Evolutionary conservation across 306 rosid genomes (phyloP).

Genomic region (Ceratonia siliqua): DNA sequence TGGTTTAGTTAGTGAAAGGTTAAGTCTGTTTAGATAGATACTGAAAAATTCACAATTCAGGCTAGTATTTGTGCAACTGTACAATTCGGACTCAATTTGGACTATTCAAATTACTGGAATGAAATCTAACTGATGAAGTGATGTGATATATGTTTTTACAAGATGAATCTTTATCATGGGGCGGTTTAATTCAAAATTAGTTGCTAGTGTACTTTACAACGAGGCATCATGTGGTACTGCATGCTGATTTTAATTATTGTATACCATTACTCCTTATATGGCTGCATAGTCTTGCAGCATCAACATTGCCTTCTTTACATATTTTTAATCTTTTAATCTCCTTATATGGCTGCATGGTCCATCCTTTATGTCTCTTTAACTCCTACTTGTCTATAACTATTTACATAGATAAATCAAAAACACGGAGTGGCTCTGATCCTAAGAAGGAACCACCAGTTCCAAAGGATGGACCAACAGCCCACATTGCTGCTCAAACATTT

Average conservation of each 20-base stretch:
- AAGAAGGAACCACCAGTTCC: slow-evolving; percentile 62
- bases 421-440: slow-evolving; percentile 51
- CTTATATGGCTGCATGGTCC: background rate
- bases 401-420: slow-evolving; percentile 55
- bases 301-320: background rate
- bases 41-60: background rate
- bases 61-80: background rate
- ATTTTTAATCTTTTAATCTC: background rate
- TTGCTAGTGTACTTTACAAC: slow-evolving; percentile 10
- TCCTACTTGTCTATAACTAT: background rate
- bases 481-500: slow-evolving; percentile 75
- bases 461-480: slow-evolving; percentile 57
- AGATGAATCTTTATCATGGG: slow-evolving; percentile 5
- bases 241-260: slow-evolving; percentile 9
- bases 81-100: slow-evolving; percentile 10
- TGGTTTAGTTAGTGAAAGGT: slow-evolving; percentile 7
- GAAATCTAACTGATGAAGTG: background rate
- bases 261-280: background rate
- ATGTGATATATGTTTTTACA: background rate
- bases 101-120: background rate
- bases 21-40: slow-evolving; percentile 26
- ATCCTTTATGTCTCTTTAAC: background rate
- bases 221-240: background rate
- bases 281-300: background rate
- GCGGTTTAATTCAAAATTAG: background rate